Percentiles rank a stretch among this genome's conserved stretches.
Conservation (phyloP, 2,329 filamentous ascomycete species). For the Calonectria pseudoreteaudii region DNA sequence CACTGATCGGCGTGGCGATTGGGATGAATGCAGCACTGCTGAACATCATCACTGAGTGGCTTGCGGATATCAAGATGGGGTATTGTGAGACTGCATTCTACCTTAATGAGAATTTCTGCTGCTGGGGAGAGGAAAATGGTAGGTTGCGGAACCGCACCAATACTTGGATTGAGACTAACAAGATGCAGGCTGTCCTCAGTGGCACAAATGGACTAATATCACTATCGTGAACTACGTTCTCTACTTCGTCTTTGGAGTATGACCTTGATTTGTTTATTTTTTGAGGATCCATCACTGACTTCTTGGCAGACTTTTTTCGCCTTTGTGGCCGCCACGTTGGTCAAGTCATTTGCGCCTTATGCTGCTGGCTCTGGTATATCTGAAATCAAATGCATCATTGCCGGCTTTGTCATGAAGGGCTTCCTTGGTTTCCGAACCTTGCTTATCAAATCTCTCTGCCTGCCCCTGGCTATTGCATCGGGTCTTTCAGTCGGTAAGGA, state of each 20-base stretch:
- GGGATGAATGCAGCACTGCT: slow-evolving; percentile 92
- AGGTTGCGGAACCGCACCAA: slow-evolving; percentile 33
- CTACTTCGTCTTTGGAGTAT: slow-evolving; percentile 87
- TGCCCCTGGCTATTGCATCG: slow-evolving; percentile 93
- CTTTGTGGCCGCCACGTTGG: slow-evolving; percentile 82
- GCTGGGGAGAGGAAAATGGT: slow-evolving; percentile 94
- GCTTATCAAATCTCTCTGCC: slow-evolving; percentile 90
- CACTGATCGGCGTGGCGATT: slow-evolving; percentile 90
- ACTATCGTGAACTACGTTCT: slow-evolving; percentile 84
- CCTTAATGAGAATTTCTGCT: slow-evolving; percentile 97
- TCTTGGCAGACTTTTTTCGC: slow-evolving; percentile 76
- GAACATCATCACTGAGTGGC: slow-evolving; percentile 97
- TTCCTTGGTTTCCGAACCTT: slow-evolving; percentile 94
- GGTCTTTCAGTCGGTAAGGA: slow-evolving; percentile 97
- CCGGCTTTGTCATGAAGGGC: slow-evolving; percentile 98
- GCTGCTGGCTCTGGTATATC: slow-evolving; percentile 97
- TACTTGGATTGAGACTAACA: slow-evolving; percentile 19
- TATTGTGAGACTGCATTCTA: slow-evolving; percentile 97
- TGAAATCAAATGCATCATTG: slow-evolving; percentile 99
- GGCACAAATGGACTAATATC: slow-evolving; percentile 89
- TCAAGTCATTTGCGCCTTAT: slow-evolving; percentile 94
- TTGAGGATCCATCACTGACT: slow-evolving; percentile 20
- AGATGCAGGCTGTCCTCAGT: slow-evolving; percentile 79
- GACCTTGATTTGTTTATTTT: slow-evolving; percentile 34
- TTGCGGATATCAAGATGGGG: slow-evolving; percentile 95